Evolutionary conservation across 768 basidiomycete genomes (phyloP).

Genomic region (Mycena rebaudengoi): DNA sequence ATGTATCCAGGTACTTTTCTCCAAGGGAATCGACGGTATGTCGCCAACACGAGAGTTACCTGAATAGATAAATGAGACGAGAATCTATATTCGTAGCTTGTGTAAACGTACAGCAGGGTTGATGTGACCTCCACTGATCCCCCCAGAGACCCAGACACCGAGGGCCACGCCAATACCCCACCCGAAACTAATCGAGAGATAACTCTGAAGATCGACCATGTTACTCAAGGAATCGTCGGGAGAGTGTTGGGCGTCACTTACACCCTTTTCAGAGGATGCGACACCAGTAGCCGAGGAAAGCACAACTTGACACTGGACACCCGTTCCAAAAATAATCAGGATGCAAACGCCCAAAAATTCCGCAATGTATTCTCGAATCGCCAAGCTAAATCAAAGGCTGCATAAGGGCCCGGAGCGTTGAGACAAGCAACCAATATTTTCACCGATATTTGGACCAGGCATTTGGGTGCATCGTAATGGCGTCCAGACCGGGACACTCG

Average conservation of each 20-base stretch:
- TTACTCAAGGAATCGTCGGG: neutral
- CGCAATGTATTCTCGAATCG: slow-evolving; percentile 54
- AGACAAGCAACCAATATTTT: no score
- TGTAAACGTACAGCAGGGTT: slow-evolving; percentile 30
- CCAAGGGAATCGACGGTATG: slow-evolving; percentile 65
- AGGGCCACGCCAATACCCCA: slow-evolving; percentile 40
- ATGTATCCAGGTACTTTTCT: slow-evolving; percentile 66
- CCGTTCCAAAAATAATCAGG: slow-evolving; percentile 49
- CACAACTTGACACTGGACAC: slow-evolving; percentile 47
- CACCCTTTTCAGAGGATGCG: slow-evolving; percentile 47
- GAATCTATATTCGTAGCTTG: no score
- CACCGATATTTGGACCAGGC: no score
- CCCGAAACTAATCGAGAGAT: slow-evolving; percentile 40
- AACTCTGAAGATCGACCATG: slow-evolving; percentile 32
- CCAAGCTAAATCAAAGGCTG: no score
- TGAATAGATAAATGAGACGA: slow-evolving; percentile 19
- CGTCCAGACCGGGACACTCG: no score
- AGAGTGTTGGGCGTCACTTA: slow-evolving; percentile 28
- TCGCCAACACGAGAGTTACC: slow-evolving; percentile 62
- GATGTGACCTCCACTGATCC: slow-evolving; percentile 46
- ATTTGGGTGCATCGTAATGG: no score
- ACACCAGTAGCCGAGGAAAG: slow-evolving; percentile 42
- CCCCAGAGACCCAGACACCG: slow-evolving; percentile 47
- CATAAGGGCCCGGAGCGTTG: no score
- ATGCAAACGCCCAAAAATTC: slow-evolving; percentile 54